Evolutionary conservation across 2,329 filamentous ascomycete species (phyloP).

Genomic region (Aspergillus sp.): DNA sequence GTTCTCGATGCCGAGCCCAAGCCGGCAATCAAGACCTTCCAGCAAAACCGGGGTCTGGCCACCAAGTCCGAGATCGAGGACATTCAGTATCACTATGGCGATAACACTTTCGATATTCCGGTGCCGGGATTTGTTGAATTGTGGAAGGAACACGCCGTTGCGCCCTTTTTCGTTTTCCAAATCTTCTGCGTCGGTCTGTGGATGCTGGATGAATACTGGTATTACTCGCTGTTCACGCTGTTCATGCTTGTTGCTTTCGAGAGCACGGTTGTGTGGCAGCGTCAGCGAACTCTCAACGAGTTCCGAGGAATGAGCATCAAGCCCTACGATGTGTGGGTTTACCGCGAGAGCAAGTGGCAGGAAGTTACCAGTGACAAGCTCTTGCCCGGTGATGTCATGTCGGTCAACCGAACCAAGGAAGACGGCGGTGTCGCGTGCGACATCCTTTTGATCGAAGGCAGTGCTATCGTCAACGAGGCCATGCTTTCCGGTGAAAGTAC

Average conservation of each 20-base stretch:
- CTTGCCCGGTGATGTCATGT: conserved; percentile 89
- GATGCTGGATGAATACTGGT: conserved; percentile 99
- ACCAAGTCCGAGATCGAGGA: conserved; percentile 73
- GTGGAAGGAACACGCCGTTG: conserved; percentile 97
- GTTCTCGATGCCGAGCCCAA: conserved; percentile 82
- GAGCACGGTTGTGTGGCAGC: conserved; percentile 98
- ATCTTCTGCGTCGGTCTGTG: conserved; percentile 97
- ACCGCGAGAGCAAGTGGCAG: conserved; percentile 81
- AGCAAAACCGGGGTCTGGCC: conserved; percentile 73
- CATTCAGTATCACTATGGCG: conserved; percentile 88
- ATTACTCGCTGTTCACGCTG: conserved; percentile 97
- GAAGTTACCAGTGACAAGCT: conserved; percentile 89
- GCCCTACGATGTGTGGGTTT: conserved; percentile 92
- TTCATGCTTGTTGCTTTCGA: conserved; percentile 98
- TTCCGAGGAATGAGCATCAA: conserved; percentile 99
- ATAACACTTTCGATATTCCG: conserved; percentile 96
- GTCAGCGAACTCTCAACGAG: conserved; percentile 90
- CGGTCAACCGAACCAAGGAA: conserved; percentile 90
- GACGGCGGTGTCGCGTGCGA: conserved; percentile 96
- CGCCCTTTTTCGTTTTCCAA: conserved; percentile 99
- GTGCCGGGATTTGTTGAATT: conserved; percentile 94
- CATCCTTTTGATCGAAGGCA: conserved; percentile 91
- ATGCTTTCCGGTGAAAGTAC: conserved; percentile 99
- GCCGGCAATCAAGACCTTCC: conserved; percentile 74
- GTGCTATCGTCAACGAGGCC: conserved; percentile 96